Base-by-base conservation (phyloP, 352 stramenopile species). In the Pythium oligandrum region DNA sequence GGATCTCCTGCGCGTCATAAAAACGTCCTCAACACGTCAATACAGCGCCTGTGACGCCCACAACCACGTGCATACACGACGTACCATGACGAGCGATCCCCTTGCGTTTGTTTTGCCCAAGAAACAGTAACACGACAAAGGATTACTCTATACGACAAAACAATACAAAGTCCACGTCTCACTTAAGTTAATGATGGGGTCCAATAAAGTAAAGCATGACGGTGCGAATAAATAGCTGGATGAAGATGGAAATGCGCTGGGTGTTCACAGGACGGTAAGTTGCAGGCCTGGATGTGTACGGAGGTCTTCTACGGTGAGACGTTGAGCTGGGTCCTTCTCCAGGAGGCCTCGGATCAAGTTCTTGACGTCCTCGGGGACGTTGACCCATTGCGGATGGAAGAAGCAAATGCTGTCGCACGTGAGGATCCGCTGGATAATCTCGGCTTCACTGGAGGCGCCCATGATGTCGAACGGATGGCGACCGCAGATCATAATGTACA, bases 401-500 rank as follows among this genome's bases (percentile, higher is more conserved):
- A 90, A 88, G 11, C 70, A 85, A 33, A 88, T 73, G 0, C 66
- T 53, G 11, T 88, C 73, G 4, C 48, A 53, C 37, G 63, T 56
- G 12, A 53, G 34, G 48, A 90, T 63, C 30, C 82, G 81, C 6
- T 82, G 64, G 10, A 95, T 48, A 35, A 96, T 75, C 64, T 95
- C 69, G 34, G 80, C 70, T 55, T 96, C 86, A 1, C 59, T 89
- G 2, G 83, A 82, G n/a, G 59, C 71, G 37, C 86, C 86, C 34
- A 74, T 83, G 40, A 86, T 70, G 53, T 96, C 86, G 55, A 96
- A 96, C n/a, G 86, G 86, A 43, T 96, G 86, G 26, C 78, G 70
- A 1, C 86, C 86, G 12, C 73, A 75, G 51, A 96, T 73, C 57
- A 96, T 75, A 53, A 96, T 95, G 63, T 90, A 95, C 43, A 96